Conservation (phyloP, 2,329 filamentous ascomycete species). For the Didymella pinodella region DNA sequence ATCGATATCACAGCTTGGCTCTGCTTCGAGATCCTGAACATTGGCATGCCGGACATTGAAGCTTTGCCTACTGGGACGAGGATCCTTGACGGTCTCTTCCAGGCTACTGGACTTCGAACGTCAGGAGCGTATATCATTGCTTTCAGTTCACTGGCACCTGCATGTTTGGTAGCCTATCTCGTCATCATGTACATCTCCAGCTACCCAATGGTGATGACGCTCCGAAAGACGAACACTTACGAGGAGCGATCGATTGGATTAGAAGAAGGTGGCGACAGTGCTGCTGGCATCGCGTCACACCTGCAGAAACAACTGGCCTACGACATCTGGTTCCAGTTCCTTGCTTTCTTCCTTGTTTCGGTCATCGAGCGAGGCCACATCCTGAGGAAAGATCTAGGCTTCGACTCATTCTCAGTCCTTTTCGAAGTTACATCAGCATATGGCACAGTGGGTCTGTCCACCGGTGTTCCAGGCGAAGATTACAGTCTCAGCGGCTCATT, state of each 20-base stretch:
- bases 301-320: slow-evolving; percentile 71
- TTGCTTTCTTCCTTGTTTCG: slow-evolving; percentile 67
- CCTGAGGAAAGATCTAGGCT: slow-evolving; percentile 46
- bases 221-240: slow-evolving; percentile 75
- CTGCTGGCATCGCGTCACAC: slow-evolving; percentile 52
- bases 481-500: slow-evolving; percentile 65
- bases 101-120: slow-evolving; percentile 67
- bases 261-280: slow-evolving; percentile 49
- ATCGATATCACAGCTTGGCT: slow-evolving; percentile 72
- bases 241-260: slow-evolving; percentile 73
- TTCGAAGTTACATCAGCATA: slow-evolving; percentile 68
- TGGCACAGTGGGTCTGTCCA: slow-evolving; percentile 68
- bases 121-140: slow-evolving; percentile 72
- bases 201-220: slow-evolving; percentile 69
- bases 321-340: slow-evolving; percentile 71
- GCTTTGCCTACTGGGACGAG: slow-evolving; percentile 62
- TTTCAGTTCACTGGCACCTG: slow-evolving; percentile 64
- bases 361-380: slow-evolving; percentile 67
- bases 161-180: slow-evolving; percentile 67
- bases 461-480: slow-evolving; percentile 62
- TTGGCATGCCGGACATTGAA: slow-evolving; percentile 66
- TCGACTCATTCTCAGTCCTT: slow-evolving; percentile 47
- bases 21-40: slow-evolving; percentile 70
- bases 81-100: slow-evolving; percentile 71
- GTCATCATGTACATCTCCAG: slow-evolving; percentile 73